Evolutionary conservation across 2,329 filamentous ascomycete genomes (phyloP).

Genomic region (Microdochium paspali): DNA sequence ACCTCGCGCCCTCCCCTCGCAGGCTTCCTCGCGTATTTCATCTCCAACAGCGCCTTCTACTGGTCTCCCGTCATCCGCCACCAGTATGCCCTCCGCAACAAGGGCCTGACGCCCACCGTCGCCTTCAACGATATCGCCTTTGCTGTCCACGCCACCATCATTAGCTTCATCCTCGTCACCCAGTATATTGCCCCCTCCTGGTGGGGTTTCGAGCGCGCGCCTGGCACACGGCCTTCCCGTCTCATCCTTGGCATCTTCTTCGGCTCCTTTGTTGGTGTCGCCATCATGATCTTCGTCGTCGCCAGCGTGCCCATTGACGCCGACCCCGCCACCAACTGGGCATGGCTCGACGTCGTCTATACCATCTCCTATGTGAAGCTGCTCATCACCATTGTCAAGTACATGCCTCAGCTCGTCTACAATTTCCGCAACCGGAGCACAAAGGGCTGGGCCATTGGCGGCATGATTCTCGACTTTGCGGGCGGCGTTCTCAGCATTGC

Average conservation of each 20-base stretch:
- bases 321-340: constrained; percentile 40
- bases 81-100: constrained; percentile 77
- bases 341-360: constrained; percentile 54
- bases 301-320: constrained; percentile 21
- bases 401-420: constrained; percentile 73
- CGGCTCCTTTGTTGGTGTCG: constrained; percentile 52
- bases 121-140: constrained; percentile 86
- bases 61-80: constrained; percentile 67
- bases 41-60: constrained; percentile 67
- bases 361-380: constrained; percentile 84
- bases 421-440: constrained; percentile 85
- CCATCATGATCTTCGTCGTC: constrained; percentile 37
- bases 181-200: constrained; percentile 63
- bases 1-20: neutral
- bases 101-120: constrained; percentile 70
- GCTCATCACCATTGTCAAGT: constrained; percentile 81
- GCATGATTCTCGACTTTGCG: constrained; percentile 74
- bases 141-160: constrained; percentile 67
- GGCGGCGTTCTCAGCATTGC: constrained; percentile 74
- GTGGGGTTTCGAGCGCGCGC: constrained; percentile 64
- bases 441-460: constrained; percentile 74
- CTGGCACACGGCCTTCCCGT: constrained; percentile 44
- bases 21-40: constrained; percentile 67
- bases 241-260: constrained; percentile 60
- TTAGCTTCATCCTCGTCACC: constrained; percentile 64